These are phyloP conservation scores for Handroanthus guayacan DNA, from an alignment of 257 asterid genomes.

Conservation along the genomic window DNA sequence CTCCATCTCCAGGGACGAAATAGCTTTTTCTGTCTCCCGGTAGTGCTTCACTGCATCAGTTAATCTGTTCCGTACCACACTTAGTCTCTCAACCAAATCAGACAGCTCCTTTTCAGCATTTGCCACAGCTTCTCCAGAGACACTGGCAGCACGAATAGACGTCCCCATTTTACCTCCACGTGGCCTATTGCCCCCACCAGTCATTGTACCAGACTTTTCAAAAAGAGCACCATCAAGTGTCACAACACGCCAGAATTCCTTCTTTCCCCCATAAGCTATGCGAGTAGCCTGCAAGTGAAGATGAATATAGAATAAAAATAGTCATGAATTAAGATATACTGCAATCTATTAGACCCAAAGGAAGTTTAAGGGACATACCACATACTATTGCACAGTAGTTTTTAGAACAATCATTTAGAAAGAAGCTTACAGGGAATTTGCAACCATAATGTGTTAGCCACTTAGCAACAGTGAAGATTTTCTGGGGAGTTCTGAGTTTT, in stretches of 20 bases:
- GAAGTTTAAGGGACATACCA: background rate
- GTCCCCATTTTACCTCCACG: conserved; percentile 99
- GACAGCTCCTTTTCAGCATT: conserved; percentile 85
- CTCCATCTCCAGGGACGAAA: conserved; percentile 79
- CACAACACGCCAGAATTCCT: conserved; percentile 85
- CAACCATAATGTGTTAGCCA: background rate
- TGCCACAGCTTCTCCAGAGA: conserved; percentile 78
- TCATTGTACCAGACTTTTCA: conserved; percentile 96
- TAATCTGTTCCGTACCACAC: conserved; percentile 53
- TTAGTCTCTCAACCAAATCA: conserved; percentile 60
- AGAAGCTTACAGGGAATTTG: background rate
- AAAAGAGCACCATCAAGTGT: conserved; percentile 92
- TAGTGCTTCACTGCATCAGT: conserved; percentile 64
- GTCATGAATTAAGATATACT: background rate
- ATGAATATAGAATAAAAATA: conserved; percentile 23
- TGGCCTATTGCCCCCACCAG: conserved; percentile 93
- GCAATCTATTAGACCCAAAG: conserved; percentile 2
- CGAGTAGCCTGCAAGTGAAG: conserved; percentile 73
- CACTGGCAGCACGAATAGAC: conserved; percentile 75
- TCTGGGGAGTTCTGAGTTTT: background rate
- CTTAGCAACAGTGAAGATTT: background rate
- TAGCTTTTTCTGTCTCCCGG: conserved; percentile 68
- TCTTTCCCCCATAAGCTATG: conserved; percentile 80
- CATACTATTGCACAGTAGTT: background rate
- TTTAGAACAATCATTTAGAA: background rate